Evolutionary conservation across 768 basidiomycete genomes (phyloP).

Genomic region (Agrocybe praecox): DNA sequence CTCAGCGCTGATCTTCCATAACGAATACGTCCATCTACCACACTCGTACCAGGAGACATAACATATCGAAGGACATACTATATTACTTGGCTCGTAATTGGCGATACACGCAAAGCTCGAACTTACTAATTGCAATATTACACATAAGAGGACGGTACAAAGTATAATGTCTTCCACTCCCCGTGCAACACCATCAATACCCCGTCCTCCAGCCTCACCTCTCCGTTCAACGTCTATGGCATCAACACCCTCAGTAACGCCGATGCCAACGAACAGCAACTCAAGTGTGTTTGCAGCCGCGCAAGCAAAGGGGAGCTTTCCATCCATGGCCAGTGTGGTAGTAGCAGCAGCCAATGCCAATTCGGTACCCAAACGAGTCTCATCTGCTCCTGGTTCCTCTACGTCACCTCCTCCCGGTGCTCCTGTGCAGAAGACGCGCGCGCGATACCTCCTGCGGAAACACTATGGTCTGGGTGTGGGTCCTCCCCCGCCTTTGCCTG

Average conservation of each 20-base stretch:
- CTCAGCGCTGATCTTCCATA: too few species aligned
- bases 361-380: background rate
- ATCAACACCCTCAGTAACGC: background rate
- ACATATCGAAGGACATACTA: too few species aligned
- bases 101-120: too few species aligned
- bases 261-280: conserved; percentile 1
- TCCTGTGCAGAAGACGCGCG: conserved; percentile 48
- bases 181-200: conserved; percentile 18
- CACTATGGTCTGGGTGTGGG: conserved; percentile 88
- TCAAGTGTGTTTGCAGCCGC: background rate
- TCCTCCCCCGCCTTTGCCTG: conserved; percentile 61
- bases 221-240: conserved; percentile 20
- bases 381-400: background rate
- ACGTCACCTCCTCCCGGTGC: conserved; percentile 22
- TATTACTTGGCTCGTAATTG: too few species aligned
- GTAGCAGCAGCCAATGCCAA: background rate
- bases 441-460: conserved; percentile 78
- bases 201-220: conserved; percentile 27
- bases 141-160: background rate
- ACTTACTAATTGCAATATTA: too few species aligned
- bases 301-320: background rate
- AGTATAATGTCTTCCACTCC: conserved; percentile 14
- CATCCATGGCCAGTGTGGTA: background rate
- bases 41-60: too few species aligned
- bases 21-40: too few species aligned